A percentile compares a stretch with the other conserved stretches of the same genome.
These are phyloP conservation scores for Maudiozyma humilis DNA, from an alignment of 1,139 yeast species.

Conservation along the genomic window DNA sequence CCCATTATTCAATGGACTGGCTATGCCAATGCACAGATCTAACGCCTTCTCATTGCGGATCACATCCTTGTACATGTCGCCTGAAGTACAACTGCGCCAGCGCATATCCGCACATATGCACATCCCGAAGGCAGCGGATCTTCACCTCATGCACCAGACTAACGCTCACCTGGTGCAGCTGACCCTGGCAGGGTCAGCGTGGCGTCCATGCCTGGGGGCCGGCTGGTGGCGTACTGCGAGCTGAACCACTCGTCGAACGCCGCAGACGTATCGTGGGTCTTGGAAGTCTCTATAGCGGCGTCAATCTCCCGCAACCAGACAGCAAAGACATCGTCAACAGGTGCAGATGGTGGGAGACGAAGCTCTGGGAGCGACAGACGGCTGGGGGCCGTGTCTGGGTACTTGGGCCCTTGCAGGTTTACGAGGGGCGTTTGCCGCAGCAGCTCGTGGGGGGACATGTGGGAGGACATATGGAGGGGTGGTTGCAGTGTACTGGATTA, in stretches of 20 bases:
- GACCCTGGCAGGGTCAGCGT: constrained; percentile 21
- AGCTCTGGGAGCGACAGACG: constrained; percentile 16
- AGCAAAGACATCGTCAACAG: constrained; percentile 19
- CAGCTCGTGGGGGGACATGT: constrained; percentile 16
- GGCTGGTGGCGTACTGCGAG: constrained; percentile 19
- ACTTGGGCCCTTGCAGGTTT: constrained; percentile 20
- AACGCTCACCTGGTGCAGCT: not conserved
- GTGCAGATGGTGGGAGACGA: constrained; percentile 16
- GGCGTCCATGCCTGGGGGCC: constrained; percentile 28
- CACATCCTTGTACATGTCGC: too few relatives aligned
- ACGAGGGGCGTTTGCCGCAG: constrained; percentile 20
- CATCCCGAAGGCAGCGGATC: too few relatives aligned
- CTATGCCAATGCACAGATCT: too few relatives aligned
- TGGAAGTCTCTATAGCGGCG: constrained; percentile 12
- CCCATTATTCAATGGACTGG: too few relatives aligned
- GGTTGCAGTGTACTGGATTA: too few relatives aligned
- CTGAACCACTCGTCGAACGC: constrained; percentile 25
- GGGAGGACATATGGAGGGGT: too few relatives aligned
- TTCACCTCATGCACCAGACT: constrained; percentile 6
- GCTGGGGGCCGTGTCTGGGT: constrained; percentile 16
- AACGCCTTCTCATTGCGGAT: too few relatives aligned
- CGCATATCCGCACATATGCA: too few relatives aligned
- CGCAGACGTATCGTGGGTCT: constrained; percentile 10
- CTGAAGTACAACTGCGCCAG: too few relatives aligned
- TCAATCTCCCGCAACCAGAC: constrained; percentile 28